Evolutionary conservation across 108 stramenopile genomes (phyloP).

Genomic region (Skeletonema costatum): DNA sequence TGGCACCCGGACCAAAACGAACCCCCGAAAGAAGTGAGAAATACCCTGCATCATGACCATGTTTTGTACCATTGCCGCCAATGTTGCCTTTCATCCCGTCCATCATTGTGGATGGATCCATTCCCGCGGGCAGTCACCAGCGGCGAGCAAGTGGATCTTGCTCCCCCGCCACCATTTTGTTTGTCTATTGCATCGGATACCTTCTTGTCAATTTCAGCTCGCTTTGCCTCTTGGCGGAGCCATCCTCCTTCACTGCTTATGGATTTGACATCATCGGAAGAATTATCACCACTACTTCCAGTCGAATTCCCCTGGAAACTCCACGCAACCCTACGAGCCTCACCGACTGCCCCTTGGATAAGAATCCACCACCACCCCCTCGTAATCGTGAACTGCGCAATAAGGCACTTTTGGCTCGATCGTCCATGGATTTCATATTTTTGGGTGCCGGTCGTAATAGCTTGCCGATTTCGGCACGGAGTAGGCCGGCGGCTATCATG

Average conservation of each 20-base stretch:
- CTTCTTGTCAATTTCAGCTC: conserved; percentile 40
- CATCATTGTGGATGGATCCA: conserved; percentile 77
- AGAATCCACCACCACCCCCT: conserved; percentile 63
- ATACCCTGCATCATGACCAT: conserved; percentile 99
- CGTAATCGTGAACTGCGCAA: conserved; percentile 49
- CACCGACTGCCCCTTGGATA: conserved; percentile 50
- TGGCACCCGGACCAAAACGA: conserved; percentile 94
- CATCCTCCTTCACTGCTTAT: conserved; percentile 12
- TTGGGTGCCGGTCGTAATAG: conserved; percentile 63
- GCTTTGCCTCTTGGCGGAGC: conserved; percentile 33
- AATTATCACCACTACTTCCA: not conserved
- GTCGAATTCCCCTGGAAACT: not conserved
- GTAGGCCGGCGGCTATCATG: conserved; percentile 76
- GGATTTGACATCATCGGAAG: not conserved
- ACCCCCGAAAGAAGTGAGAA: conserved; percentile 92
- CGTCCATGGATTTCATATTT: conserved; percentile 23
- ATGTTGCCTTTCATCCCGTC: conserved; percentile 91
- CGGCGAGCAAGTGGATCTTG: conserved; percentile 14
- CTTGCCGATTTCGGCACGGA: conserved; percentile 61
- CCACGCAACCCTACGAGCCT: conserved; percentile 36
- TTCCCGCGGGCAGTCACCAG: conserved; percentile 40
- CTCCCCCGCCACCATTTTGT: conserved; percentile 8
- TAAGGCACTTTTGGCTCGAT: conserved; percentile 34
- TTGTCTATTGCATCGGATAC: conserved; percentile 4
- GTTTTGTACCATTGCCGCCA: conserved; percentile 97